Conservation (phyloP, 306 rosid genomes). For the Vigna reflexopilosa region DNA sequence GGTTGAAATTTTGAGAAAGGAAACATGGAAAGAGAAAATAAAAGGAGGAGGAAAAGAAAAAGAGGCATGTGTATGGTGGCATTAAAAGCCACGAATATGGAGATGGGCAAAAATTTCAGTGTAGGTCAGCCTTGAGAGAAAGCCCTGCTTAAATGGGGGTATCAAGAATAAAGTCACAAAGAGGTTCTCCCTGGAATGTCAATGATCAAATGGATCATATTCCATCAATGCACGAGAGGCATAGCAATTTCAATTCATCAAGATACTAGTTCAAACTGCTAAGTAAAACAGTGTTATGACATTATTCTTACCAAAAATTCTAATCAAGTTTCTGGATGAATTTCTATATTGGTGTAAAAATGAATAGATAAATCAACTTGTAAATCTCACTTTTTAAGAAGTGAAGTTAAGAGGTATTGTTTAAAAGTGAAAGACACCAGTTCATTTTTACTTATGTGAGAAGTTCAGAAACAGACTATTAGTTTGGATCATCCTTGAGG, state of each 20-base stretch:
- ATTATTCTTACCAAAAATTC: background rate
- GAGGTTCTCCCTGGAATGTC: constrained; percentile 54
- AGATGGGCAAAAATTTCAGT: constrained; percentile 45
- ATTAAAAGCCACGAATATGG: constrained; percentile 59
- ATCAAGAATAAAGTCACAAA: constrained; percentile 62
- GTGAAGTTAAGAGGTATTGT: background rate
- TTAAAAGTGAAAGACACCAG: background rate
- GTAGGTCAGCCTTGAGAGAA: constrained; percentile 63
- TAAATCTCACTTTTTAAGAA: background rate
- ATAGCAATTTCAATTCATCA: constrained; percentile 25
- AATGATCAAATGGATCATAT: constrained; percentile 53
- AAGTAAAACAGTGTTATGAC: background rate
- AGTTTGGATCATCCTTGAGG: constrained; percentile 44
- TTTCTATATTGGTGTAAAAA: background rate
- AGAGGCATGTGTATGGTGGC: constrained; percentile 54
- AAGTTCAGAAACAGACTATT: background rate
- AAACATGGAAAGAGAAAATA: constrained; percentile 47
- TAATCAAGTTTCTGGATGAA: constrained; percentile 9
- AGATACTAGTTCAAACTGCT: constrained; percentile 11
- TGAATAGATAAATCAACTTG: background rate
- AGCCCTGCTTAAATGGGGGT: constrained; percentile 49
- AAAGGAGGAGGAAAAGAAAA: constrained; percentile 55
- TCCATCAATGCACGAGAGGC: constrained; percentile 36
- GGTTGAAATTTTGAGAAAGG: constrained; percentile 59
- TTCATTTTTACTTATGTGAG: background rate